A percentile compares a stretch with the other conserved stretches of the same genome.
Conservation (phyloP, 495 filamentous ascomycete genomes). For the Apiosordaria backusii region DNA sequence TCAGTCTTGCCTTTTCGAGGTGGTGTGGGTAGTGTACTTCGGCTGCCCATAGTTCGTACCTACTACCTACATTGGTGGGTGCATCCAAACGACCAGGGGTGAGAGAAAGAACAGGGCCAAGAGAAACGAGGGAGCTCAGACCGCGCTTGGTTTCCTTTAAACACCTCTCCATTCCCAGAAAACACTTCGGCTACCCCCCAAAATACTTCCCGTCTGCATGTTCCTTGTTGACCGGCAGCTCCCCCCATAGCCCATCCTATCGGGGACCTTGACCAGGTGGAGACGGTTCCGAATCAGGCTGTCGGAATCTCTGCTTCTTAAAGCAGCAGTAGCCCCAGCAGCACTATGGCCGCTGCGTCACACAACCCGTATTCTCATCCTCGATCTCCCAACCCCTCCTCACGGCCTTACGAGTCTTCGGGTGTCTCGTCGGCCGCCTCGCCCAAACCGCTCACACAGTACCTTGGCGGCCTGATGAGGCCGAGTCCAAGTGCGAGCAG, state of each 20-base stretch:
- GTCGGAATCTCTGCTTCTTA: constrained; percentile 25
- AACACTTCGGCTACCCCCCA: constrained; percentile 15
- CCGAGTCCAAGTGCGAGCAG: constrained; percentile 27
- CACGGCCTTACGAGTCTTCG: constrained; percentile 53
- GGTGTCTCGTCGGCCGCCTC: constrained; percentile 55
- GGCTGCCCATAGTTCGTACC: neutral
- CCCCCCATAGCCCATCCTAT: constrained; percentile 36
- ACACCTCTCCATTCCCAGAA: constrained; percentile 23
- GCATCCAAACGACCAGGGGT: constrained; percentile 8
- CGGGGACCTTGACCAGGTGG: constrained; percentile 40
- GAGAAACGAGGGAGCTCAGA: constrained; percentile 3
- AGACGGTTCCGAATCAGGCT: constrained; percentile 36
- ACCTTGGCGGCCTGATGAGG: constrained; percentile 47
- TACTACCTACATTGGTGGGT: neutral
- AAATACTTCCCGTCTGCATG: constrained; percentile 41
- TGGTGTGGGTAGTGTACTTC: constrained; percentile 3
- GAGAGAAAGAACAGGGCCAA: constrained; percentile 12
- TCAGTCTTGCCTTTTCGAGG: neutral
- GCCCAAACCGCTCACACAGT: constrained; percentile 43
- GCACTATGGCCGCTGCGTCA: constrained; percentile 48
- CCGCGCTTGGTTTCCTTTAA: constrained; percentile 20
- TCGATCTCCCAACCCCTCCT: constrained; percentile 53
- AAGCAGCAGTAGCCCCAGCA: constrained; percentile 21
- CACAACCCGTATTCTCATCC: constrained; percentile 50
- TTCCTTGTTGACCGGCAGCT: constrained; percentile 40